Evolutionary conservation across 1,139 yeast species (phyloP), one percentile per base, ranked within the genome.

Genomic region (Suhomyces yuchorum): DNA sequence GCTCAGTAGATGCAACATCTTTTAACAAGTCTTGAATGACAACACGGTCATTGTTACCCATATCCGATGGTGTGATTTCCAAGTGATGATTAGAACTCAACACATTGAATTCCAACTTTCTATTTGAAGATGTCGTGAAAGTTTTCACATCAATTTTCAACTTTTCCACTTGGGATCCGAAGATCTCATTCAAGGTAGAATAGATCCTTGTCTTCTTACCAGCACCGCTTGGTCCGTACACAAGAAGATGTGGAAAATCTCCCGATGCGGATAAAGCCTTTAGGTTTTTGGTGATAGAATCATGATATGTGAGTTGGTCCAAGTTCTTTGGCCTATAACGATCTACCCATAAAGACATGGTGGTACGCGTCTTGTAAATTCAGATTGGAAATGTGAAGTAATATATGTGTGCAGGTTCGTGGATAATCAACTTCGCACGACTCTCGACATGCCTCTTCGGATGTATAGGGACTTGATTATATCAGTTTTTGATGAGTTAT

Each of bases 201-300:
- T 91, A 80, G 15, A 92, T 89, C 57, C 99, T 80, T 3, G 99
- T 95, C 73, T 93, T 95, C 66, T 93, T 93, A 51, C 99, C 99
- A 15, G 96, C 88, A 5, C 99, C 99, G 42, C 92, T 84, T 1
- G 99, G 98, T 0, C 99, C 99, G 64, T 92, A 92, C 9, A 93
- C 81, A 36, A 93, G 71, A 46, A 93, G 69, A 71, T 93, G 99
- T 3, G 99, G 99, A 63, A 93, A 86, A 64, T 95, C 98, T 1
- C 92, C 93, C 1, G 91, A 78, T 2, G 78, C 68, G 2, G 90
- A 84, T 44, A 88, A 70, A 1, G 95, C 83, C 47, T 73, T 70
- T 39, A 93, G 71, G 51, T 85, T 81, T 40, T 71, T 68, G 0
- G 96, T 83, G 30, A 92, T 80, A 5, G 75, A 77, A 1, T 68